Base-by-base conservation (phyloP, 139 green algal species). In the Volvox africanus region DNA sequence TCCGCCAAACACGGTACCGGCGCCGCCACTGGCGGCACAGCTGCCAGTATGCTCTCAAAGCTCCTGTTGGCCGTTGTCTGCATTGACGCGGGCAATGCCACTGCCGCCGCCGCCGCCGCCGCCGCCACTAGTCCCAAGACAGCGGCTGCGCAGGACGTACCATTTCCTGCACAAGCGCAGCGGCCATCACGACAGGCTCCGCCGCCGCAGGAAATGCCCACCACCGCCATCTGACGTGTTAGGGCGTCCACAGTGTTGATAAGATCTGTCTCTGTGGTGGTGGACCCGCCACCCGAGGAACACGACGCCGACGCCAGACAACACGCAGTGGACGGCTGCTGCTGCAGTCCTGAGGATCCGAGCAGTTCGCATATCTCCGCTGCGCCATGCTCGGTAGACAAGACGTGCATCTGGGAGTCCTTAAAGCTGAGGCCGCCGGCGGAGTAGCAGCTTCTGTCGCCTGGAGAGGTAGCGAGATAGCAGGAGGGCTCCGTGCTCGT, bases 121-220 rank as follows among this genome's bases (percentile, higher is more conserved):
- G 61, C 82, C 18, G 62, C 82, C 19, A 35, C 32, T 12, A 73
- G 61, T 21, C 30, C 82, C 2, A 67, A 62, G 33, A 28, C 62
- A 1, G 62, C 82, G 1, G 19, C 83, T 2, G 80, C 80, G 1
- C 26, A 55, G 78, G 37, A 67, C 0, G 36, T 28, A 12, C 5
- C 65, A 12, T 28, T 16, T 6, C 65, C 78, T 16, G 80, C 55
- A 55, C 76, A 32, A 61, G 33, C 32, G 55, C 28, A 61, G 32
- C n/a, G 19, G 33, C 68, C 11, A 28, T 1, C 67, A 12, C 65
- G 65, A 28, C 28, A n/a, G 37, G 16, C 44, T n/a, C 85, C 37
- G 85, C 37, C 37, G 85, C 83, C 21, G 83, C 83, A 82, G 1
- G 69, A 82, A 68, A 89, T 82, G 33, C 69, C 85, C 19, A 89